These are phyloP conservation scores for Luffa acutangula DNA, from an alignment of 306 rosid genomes.

Conservation along the genomic window DNA sequence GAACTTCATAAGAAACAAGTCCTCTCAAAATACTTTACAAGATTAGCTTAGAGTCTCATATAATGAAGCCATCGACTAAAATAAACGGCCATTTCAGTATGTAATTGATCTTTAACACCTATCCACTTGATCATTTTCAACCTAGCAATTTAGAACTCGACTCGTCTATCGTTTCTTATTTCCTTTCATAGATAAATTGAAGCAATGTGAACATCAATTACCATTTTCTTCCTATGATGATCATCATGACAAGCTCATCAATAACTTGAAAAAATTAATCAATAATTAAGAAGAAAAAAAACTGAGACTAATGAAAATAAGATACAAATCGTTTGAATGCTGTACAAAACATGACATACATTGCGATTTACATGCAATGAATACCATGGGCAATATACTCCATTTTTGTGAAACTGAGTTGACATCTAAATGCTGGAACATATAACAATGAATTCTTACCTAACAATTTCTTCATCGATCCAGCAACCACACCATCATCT, in stretches of 20 bases:
- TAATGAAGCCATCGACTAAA: too few species aligned
- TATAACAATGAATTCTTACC: neutral
- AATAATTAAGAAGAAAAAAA: neutral
- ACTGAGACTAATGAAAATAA: neutral
- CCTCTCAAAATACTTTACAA: too few species aligned
- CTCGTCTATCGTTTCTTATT: neutral
- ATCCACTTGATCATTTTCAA: too few species aligned
- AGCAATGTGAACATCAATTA: neutral
- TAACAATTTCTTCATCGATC: neutral
- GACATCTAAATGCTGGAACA: neutral
- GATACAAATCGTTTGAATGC: constrained; percentile 6
- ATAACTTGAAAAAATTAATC: neutral
- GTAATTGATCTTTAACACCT: too few species aligned
- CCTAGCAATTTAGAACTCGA: too few species aligned
- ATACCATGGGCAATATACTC: neutral
- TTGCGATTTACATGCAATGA: neutral
- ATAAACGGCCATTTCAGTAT: too few species aligned
- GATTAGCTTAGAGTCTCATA: too few species aligned
- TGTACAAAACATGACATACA: constrained; percentile 1
- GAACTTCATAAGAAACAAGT: too few species aligned
- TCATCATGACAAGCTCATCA: neutral
- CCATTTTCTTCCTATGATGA: neutral
- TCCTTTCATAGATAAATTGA: neutral
- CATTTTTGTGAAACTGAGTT: neutral
- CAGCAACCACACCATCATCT: neutral